Evolutionary conservation across 1,139 yeast genomes (phyloP).

Genomic region (Lodderomyces jiufengensis): DNA sequence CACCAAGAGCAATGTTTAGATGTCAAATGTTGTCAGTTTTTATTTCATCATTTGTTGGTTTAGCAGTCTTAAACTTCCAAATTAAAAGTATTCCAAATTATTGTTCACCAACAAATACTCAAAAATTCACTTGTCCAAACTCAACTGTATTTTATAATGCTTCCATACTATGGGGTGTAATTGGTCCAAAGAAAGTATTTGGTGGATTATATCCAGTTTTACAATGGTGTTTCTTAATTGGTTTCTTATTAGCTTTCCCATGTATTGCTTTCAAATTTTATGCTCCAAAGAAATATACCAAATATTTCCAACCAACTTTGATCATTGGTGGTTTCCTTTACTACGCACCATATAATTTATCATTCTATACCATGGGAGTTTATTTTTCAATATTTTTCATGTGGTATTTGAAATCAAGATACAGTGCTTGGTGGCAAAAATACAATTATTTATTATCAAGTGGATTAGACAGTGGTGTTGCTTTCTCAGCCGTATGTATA

Average conservation of each 20-base stretch:
- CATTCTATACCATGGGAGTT: constrained; percentile 45
- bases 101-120: constrained; percentile 37
- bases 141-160: constrained; percentile 50
- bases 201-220: constrained; percentile 45
- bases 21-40: constrained; percentile 46
- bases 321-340: constrained; percentile 36
- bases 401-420: constrained; percentile 42
- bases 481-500: constrained; percentile 46
- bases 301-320: constrained; percentile 43
- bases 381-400: constrained; percentile 43
- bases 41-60: constrained; percentile 40
- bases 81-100: constrained; percentile 18
- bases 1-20: constrained; percentile 58
- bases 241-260: constrained; percentile 43
- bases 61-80: constrained; percentile 54
- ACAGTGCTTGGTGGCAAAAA: constrained; percentile 54
- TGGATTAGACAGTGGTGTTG: constrained; percentile 52
- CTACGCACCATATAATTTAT: constrained; percentile 50
- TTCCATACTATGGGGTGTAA: constrained; percentile 60
- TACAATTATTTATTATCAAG: constrained; percentile 53
- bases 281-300: constrained; percentile 26
- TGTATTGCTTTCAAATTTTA: constrained; percentile 40
- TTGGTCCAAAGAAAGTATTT: constrained; percentile 54
- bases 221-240: constrained; percentile 53
- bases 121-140: constrained; percentile 47